phyloP scores from a whole-genome alignment of 352 stramenopile genomes.

The Pythium brachiatum region DNA sequence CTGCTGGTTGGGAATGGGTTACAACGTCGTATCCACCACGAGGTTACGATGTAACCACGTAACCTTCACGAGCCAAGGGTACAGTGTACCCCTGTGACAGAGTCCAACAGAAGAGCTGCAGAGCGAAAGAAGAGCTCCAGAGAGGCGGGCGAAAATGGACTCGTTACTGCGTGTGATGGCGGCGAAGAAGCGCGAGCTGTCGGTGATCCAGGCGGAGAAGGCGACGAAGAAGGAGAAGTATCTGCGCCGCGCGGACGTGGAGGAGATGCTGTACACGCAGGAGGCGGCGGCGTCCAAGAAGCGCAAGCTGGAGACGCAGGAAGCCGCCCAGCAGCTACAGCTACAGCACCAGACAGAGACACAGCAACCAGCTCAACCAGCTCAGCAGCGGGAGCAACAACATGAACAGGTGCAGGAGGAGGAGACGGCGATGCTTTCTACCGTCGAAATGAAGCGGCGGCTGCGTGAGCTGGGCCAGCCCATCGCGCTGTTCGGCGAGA shows the following conservation, averaged over 20 bases:
- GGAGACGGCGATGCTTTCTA: constrained; percentile 44
- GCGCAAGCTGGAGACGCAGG: constrained; percentile 31
- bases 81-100: not conserved
- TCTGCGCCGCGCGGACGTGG: constrained; percentile 68
- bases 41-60: not conserved
- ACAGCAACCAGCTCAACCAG: too few species aligned
- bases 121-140: not conserved
- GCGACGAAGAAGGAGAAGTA: constrained; percentile 71
- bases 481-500: constrained; percentile 89
- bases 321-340: not conserved
- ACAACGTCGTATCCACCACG: not conserved
- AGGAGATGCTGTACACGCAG: constrained; percentile 43
- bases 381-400: too few species aligned
- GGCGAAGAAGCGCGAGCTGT: constrained; percentile 80
- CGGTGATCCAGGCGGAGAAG: constrained; percentile 49
- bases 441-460: constrained; percentile 72
- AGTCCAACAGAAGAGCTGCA: constrained; percentile 2
- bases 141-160: constrained; percentile 54
- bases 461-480: constrained; percentile 80
- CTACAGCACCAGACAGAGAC: not conserved
- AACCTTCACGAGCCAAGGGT: not conserved
- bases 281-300: constrained; percentile 42
- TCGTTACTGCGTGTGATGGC: constrained; percentile 70
- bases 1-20: constrained; percentile 4
- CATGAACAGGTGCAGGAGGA: constrained; percentile 16